Conservation (phyloP, 805 yeast species). For the Helenozyma rhizophorensis region DNA sequence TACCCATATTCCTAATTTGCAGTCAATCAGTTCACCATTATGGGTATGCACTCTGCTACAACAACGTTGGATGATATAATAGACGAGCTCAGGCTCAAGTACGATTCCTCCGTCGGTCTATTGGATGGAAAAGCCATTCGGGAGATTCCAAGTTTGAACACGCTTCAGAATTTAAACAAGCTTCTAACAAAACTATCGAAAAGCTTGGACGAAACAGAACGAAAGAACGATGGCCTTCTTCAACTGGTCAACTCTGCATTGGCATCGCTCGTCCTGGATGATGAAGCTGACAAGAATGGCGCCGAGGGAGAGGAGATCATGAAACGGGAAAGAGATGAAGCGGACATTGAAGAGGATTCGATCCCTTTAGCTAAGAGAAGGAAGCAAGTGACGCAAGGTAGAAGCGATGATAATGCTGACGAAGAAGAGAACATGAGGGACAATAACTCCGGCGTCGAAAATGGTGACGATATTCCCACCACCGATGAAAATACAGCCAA, state of each 20-base stretch:
- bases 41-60: conserved; percentile 27
- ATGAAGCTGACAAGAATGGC: neutral
- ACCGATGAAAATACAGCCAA: conserved; percentile 2
- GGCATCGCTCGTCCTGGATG: neutral
- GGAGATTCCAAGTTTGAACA: conserved; percentile 36
- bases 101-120: conserved; percentile 56
- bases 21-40: neutral
- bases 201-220: conserved; percentile 33
- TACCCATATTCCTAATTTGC: too few species aligned
- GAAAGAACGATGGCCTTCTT: conserved; percentile 25
- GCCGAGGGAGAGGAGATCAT: conserved; percentile 1
- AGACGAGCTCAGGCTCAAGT: conserved; percentile 47
- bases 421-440: conserved; percentile 7
- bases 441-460: conserved; percentile 9
- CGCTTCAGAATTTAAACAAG: conserved; percentile 42
- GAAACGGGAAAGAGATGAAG: conserved; percentile 7
- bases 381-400: conserved; percentile 3
- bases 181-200: conserved; percentile 36
- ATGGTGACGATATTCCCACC: conserved; percentile 2
- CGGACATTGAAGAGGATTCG: conserved; percentile 10
- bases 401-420: conserved; percentile 10
- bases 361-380: conserved; percentile 14
- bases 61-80: conserved; percentile 49
- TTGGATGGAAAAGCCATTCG: conserved; percentile 55
- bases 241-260: neutral